Base-by-base conservation (phyloP, 257 asterid species). In the Cordia subcordata region DNA sequence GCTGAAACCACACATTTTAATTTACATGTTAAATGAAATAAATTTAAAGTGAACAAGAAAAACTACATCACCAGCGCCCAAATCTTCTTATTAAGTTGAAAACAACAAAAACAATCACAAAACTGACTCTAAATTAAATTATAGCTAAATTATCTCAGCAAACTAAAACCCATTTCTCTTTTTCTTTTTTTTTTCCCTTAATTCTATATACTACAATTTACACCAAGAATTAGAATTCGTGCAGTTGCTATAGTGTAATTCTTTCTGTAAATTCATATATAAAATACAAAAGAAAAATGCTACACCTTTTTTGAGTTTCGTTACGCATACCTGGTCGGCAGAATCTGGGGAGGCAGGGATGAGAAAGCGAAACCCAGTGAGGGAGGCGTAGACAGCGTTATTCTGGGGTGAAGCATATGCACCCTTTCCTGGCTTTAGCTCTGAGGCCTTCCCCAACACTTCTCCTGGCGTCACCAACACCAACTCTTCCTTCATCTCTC, bases 401-500 rank as follows among this genome's bases (percentile, higher is more conserved):
- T 82, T 73, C 60, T 79, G 69, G 21, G 81, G 37, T 3, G 96
- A 79, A 37, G 78, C 66, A 53, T 88, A 88, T 15, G 96, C 79
- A n/a, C 99, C 99, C 38, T 66, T 70, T 3, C 99, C 99, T 27
- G 91, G 83, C 67, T 75, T 88, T 18, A 81, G 40, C 63, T 88
- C 94, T 13, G 83, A 69, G 1, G 82, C 72, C 73, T 70, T 76
- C 2, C 99, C 99, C 70, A 92, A 69, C n/a, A 79, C 71, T 58
- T 88, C 94, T 62, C 99, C 99, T 0, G 99, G 99, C 3, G 96
- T 86, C 53, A 84, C 96, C 46, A 84, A 63, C 61, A 45, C 66
- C 35, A 50, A 49, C 17, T 55, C 67, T 59, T 27, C 62, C 21
- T 49, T 80, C 59, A 45, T 78, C 14, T 53, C 75, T 27, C 21